Evolutionary conservation across 345 rosid genomes (phyloP).

Genomic region (Salix brachista): DNA sequence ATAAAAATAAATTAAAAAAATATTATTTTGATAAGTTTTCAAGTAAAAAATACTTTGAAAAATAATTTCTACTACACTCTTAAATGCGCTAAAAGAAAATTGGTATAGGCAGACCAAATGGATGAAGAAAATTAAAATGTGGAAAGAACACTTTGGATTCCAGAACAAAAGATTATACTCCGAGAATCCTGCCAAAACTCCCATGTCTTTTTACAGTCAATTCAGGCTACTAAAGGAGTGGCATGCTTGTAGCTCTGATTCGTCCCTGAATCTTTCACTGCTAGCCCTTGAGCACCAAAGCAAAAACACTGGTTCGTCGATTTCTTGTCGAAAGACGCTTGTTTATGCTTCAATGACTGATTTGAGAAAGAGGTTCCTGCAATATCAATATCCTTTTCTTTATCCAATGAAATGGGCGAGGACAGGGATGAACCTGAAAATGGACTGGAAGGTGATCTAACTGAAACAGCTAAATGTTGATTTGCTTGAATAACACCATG

Average conservation of each 20-base stretch:
- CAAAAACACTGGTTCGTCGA: conserved; percentile 67
- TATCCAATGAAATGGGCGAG: conserved; percentile 35
- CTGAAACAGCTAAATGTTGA: conserved; percentile 34
- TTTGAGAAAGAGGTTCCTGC: conserved; percentile 7
- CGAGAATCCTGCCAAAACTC: background rate
- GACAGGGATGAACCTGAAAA: conserved; percentile 33
- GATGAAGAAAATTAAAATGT: background rate
- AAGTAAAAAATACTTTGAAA: no score
- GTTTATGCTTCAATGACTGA: conserved; percentile 27
- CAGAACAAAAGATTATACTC: background rate
- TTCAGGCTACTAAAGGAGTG: conserved; percentile 44
- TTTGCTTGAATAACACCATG: conserved; percentile 62
- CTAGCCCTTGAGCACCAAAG: conserved; percentile 62
- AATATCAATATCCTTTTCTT: conserved; percentile 17
- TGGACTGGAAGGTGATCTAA: conserved; percentile 39
- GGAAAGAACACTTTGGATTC: background rate
- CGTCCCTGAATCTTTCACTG: conserved; percentile 34
- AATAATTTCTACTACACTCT: no score
- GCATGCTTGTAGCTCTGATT: conserved; percentile 38
- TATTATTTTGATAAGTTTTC: no score
- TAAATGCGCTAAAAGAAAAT: no score
- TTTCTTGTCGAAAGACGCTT: conserved; percentile 40
- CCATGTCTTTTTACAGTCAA: background rate
- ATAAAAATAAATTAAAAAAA: no score
- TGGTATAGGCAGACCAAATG: no score